Evolutionary conservation across 495 filamentous ascomycete genomes (phyloP).

Genomic region (Podospora sp.): DNA sequence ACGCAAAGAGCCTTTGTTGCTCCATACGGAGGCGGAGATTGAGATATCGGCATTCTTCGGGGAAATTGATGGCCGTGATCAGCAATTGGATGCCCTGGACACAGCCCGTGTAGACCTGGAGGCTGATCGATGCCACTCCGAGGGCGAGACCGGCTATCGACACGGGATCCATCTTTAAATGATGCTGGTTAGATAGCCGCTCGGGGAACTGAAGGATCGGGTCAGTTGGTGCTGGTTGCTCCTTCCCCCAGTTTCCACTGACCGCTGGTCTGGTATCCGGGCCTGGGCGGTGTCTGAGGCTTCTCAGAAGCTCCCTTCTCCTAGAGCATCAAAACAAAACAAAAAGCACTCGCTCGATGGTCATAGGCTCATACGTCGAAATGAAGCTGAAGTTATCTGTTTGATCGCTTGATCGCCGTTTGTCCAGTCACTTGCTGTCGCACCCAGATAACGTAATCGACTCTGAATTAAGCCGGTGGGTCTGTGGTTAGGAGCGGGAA

Average conservation of each 20-base stretch:
- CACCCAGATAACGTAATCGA: slow-evolving; percentile 11
- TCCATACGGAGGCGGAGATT: slow-evolving; percentile 49
- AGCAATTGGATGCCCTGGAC: slow-evolving; percentile 49
- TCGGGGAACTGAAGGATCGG: not conserved
- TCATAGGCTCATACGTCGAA: not conserved
- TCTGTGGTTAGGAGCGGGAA: not conserved
- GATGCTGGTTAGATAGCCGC: not conserved
- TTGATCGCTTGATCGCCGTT: not conserved
- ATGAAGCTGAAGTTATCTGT: not conserved
- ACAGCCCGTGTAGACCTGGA: slow-evolving; percentile 46
- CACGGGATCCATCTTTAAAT: slow-evolving; percentile 43
- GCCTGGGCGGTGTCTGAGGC: too few species aligned
- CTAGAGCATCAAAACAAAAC: not conserved
- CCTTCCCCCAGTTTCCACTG: not conserved
- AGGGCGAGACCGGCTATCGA: slow-evolving; percentile 44
- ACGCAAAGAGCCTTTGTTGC: slow-evolving; percentile 50
- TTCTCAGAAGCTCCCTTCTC: too few species aligned
- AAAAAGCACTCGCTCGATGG: not conserved
- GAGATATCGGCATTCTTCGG: slow-evolving; percentile 47
- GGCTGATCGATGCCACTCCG: slow-evolving; percentile 43
- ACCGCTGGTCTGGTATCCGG: too few species aligned
- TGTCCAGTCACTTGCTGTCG: not conserved
- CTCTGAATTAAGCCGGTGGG: slow-evolving; percentile 7
- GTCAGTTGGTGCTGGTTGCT: not conserved
- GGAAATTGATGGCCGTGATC: slow-evolving; percentile 45